A percentile compares a stretch with the other conserved stretches of the same genome.
Evolutionary conservation across 108 stramenopile genomes (phyloP).

Genomic region (Craspedostauros australis): DNA sequence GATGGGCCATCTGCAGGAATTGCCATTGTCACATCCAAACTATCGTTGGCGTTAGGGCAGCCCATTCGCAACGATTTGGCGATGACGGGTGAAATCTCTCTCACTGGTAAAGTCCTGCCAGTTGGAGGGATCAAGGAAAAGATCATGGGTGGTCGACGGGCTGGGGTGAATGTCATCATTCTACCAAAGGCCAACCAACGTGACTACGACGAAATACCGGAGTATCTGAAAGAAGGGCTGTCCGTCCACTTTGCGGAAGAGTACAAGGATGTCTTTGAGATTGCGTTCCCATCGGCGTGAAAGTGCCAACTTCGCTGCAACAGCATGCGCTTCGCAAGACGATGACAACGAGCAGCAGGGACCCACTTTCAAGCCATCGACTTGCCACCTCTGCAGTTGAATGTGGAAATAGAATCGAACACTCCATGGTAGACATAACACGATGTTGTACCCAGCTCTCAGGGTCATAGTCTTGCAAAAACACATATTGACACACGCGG

Average conservation of each 20-base stretch:
- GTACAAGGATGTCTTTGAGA: conserved; percentile 82
- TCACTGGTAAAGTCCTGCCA: conserved; percentile 94
- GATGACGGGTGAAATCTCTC: conserved; percentile 93
- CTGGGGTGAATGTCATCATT: conserved; percentile 84
- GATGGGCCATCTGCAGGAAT: conserved; percentile 97
- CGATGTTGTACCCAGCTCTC: too few species aligned
- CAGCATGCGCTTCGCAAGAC: too few species aligned
- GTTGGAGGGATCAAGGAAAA: conserved; percentile 99
- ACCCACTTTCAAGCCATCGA: too few species aligned
- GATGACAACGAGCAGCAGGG: too few species aligned
- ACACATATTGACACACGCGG: too few species aligned
- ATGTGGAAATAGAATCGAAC: too few species aligned
- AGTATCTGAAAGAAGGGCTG: conserved; percentile 92
- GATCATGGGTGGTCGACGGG: conserved; percentile 94
- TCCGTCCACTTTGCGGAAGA: conserved; percentile 90
- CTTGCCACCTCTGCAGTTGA: too few species aligned
- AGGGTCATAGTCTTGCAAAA: too few species aligned
- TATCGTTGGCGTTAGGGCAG: conserved; percentile 81
- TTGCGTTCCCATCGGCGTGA: conserved; percentile 59
- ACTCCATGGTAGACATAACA: too few species aligned
- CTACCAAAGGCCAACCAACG: conserved; percentile 87
- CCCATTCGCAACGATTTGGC: conserved; percentile 92
- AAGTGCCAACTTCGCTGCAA: too few species aligned
- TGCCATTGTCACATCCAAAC: conserved; percentile 95
- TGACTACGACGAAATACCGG: conserved; percentile 95